Conservation (phyloP, 179 eudicot genomes). For the Camellia oleifera region DNA sequence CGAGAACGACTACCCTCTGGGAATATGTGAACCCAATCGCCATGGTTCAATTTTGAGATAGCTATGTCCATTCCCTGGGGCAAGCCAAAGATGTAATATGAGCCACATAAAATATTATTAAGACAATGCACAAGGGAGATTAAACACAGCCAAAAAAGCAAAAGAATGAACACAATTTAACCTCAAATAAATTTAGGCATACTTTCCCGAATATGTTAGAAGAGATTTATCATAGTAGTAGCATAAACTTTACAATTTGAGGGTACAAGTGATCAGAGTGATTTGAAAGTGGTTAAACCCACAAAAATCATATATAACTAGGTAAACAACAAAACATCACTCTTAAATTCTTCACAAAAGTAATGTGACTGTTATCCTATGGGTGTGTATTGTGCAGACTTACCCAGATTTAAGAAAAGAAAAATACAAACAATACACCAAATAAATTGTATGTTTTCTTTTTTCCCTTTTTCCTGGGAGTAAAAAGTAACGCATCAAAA, state of each 20-base stretch:
- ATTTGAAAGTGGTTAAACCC: neutral
- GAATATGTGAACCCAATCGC: constrained; percentile 98
- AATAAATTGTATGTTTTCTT: neutral
- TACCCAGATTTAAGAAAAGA: neutral
- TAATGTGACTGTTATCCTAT: neutral
- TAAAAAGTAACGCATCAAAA: neutral
- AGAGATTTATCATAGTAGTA: neutral
- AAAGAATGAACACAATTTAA: neutral
- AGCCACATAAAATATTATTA: neutral
- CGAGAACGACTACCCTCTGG: constrained; percentile 97
- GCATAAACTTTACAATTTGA: neutral
- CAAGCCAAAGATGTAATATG: constrained; percentile 1
- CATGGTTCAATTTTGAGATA: constrained; percentile 73
- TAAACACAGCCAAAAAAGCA: neutral
- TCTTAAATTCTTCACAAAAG: neutral
- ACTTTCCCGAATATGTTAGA: neutral
- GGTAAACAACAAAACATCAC: neutral
- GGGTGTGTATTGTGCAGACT: neutral
- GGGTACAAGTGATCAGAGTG: neutral
- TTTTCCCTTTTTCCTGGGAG: neutral
- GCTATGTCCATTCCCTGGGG: constrained; percentile 90
- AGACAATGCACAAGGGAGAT: neutral
- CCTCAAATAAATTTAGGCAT: neutral
- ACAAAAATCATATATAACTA: neutral
- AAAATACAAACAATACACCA: neutral